phyloP scores from a whole-genome alignment of 805 yeast species.

The Clavispora santaluciae region DNA sequence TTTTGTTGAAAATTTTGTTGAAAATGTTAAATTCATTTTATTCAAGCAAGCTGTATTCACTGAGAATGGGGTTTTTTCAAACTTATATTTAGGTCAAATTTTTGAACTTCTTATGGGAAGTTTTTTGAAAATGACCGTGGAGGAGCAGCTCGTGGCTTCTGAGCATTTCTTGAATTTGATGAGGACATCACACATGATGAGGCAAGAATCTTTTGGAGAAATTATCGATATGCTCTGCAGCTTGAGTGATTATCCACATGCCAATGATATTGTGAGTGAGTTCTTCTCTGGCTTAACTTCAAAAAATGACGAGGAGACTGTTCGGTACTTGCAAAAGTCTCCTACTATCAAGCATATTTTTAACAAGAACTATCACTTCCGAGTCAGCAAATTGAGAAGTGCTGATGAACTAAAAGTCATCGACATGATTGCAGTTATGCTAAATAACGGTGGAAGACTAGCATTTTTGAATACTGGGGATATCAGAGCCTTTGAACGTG shows the following conservation, averaged over 20 bases:
- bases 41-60: constrained; percentile 32
- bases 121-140: constrained; percentile 16
- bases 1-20: constrained; percentile 10
- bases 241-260: constrained; percentile 14
- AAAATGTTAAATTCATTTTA: constrained; percentile 24
- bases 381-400: constrained; percentile 17
- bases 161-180: constrained; percentile 33
- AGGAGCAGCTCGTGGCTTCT: constrained; percentile 14
- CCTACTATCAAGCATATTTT: constrained; percentile 27
- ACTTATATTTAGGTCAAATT: constrained; percentile 29
- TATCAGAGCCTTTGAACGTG: constrained; percentile 32
- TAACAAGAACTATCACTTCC: constrained; percentile 19
- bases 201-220: constrained; percentile 20
- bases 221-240: constrained; percentile 14
- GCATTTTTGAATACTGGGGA: constrained; percentile 27
- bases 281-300: constrained; percentile 27
- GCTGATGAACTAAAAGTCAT: constrained; percentile 9
- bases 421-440: constrained; percentile 30
- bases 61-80: constrained; percentile 26
- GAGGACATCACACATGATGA: constrained; percentile 30
- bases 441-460: constrained; percentile 33
- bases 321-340: constrained; percentile 21
- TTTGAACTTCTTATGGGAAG: constrained; percentile 29
- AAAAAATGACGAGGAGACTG: constrained; percentile 36
- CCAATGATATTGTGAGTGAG: constrained; percentile 15